Conservation (phyloP, 73 alveolate genomes). For the Paramecium sexaurelia region DNA sequence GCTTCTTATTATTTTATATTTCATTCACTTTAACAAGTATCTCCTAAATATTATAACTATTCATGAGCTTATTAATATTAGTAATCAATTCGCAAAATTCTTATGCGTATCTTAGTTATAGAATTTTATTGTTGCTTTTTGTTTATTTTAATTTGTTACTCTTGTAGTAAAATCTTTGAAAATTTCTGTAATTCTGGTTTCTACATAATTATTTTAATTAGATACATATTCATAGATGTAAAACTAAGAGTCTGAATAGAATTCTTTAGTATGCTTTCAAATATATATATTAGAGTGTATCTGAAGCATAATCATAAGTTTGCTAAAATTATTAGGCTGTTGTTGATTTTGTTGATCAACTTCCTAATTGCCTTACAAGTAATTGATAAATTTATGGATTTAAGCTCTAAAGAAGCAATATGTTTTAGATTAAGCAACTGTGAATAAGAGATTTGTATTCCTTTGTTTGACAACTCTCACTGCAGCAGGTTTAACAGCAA, state of each 20-base stretch:
- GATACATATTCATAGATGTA: background rate
- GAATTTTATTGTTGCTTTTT: slow-evolving; percentile 37
- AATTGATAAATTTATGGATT: background rate
- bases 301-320: background rate
- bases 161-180: slow-evolving; percentile 3
- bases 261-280: background rate
- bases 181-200: slow-evolving; percentile 41
- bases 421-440: background rate
- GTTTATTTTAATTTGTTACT: background rate
- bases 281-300: background rate
- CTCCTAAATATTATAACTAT: slow-evolving; percentile 13
- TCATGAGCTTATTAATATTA: background rate
- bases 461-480: background rate
- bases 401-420: background rate
- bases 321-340: background rate
- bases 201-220: slow-evolving; percentile 22
- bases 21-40: background rate
- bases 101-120: background rate
- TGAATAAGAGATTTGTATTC: slow-evolving; percentile 12
- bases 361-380: background rate
- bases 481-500: slow-evolving; percentile 10
- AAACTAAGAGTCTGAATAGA: background rate
- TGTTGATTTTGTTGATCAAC: background rate
- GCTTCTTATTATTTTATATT: slow-evolving; percentile 6
- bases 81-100: background rate